Evolutionary conservation across 1,139 yeast species (phyloP), one percentile per base, ranked within the genome.

Genomic region (Debaryomyces sp.): DNA sequence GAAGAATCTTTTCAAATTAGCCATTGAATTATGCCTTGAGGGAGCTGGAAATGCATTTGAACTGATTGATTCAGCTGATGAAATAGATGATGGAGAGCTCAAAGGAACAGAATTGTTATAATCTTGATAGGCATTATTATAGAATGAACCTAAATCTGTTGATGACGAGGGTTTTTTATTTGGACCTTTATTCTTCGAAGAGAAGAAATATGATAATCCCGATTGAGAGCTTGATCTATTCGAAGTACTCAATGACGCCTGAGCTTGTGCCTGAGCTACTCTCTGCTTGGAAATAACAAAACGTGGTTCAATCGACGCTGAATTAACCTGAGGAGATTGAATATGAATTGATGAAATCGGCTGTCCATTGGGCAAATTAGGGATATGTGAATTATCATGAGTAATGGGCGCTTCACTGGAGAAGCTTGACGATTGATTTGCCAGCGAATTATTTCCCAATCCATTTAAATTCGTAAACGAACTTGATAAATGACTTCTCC

Each of bases 201-300:
- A 69, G 60, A 66, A 80, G 58, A 71, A 74, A 48, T 73, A 76
- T 8, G 82, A 71, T 22, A 82, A 73, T n/a, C 80, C 79, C 1
- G 82, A 75, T 54, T 79, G 78, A 15, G 80, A 76, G 4, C 71
- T 72, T 37, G 74, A 69, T 45, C 71, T 62, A 50, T 66, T 75
- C 21, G 68, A 66, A 9, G 71, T 58, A 40, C 71, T 57, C 18
- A 70, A 59, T 40, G 68, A 61, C 27, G 63, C 63, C 37, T 62
- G 67, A 6, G 77, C 77, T 49, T 75, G 80, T 41, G 74, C 84
- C 57, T 82, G 86, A 30, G 85, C 87, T 24, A 85, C 80, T 54
- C 87, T 78, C 56, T 85, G 92, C 58, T 85, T 85, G 4, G 91
- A 84, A 37, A 87, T 80, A 41, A 87, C 83, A 60, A 87, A 87